Conservation (phyloP, 345 rosid species). For the Gossypioides kirkii region DNA sequence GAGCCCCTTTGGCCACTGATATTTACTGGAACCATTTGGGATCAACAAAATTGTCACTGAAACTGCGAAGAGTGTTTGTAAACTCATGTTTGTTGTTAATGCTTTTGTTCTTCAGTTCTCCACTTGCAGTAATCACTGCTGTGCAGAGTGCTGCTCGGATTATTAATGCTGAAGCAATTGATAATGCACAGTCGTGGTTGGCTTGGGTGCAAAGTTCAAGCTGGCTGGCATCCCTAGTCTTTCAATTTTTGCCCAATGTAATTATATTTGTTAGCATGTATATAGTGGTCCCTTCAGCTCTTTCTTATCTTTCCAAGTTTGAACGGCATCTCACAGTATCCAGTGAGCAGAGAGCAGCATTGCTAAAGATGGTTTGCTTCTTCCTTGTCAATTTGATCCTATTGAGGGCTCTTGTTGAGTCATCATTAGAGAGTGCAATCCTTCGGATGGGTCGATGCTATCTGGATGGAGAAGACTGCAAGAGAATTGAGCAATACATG, state of each 20-base stretch:
- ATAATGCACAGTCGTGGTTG: constrained; percentile 84
- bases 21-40: constrained; percentile 98
- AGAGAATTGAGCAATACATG: constrained; percentile 91
- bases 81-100: constrained; percentile 75
- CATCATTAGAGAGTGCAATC: constrained; percentile 79
- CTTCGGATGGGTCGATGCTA: constrained; percentile 89
- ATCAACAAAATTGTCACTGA: constrained; percentile 63
- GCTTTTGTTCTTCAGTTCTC: constrained; percentile 90
- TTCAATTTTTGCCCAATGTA: constrained; percentile 92
- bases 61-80: constrained; percentile 64
- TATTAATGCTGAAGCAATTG: constrained; percentile 89
- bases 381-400: constrained; percentile 93
- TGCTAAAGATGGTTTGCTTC: constrained; percentile 96
- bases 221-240: constrained; percentile 86
- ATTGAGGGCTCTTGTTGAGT: constrained; percentile 81
- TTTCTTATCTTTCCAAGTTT: constrained; percentile 87
- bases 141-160: constrained; percentile 79
- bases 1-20: constrained; percentile 93
- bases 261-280: constrained; percentile 93
- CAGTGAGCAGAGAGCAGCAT: constrained; percentile 91
- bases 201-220: constrained; percentile 88
- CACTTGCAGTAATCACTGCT: constrained; percentile 83
- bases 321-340: constrained; percentile 86
- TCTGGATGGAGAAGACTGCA: constrained; percentile 97
- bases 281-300: constrained; percentile 81